Conservation (phyloP, 257 asterid genomes). For the Anisodus tanguticus region DNA sequence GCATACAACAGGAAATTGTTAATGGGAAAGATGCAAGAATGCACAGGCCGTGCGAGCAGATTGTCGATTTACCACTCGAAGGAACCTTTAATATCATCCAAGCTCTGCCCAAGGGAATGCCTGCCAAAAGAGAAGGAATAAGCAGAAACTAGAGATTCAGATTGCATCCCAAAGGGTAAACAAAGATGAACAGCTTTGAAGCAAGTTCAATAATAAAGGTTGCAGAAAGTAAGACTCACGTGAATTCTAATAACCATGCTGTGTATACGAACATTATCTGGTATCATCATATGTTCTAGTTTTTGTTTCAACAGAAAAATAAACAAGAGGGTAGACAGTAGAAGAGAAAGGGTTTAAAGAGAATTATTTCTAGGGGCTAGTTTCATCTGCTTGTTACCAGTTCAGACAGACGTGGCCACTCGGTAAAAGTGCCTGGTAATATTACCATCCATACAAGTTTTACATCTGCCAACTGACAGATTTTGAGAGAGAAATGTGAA, state of each 20-base stretch:
- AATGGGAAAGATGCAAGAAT: neutral
- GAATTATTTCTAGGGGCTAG: neutral
- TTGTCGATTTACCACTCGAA: slow-evolving; percentile 39
- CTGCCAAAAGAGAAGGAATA: slow-evolving; percentile 47
- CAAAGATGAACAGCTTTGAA: neutral
- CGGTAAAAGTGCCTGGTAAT: neutral
- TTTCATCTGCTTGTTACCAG: neutral
- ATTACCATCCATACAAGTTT: neutral
- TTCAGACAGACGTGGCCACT: neutral
- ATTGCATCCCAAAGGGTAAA: slow-evolving; percentile 5
- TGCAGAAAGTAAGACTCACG: neutral
- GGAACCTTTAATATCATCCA: slow-evolving; percentile 77
- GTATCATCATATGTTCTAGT: neutral
- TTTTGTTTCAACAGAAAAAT: neutral
- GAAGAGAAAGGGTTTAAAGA: neutral
- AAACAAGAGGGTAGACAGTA: neutral
- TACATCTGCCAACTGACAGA: neutral
- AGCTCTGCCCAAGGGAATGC: slow-evolving; percentile 86
- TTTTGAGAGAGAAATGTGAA: slow-evolving; percentile 11
- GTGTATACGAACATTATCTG: neutral
- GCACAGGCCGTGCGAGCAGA: neutral
- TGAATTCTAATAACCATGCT: neutral
- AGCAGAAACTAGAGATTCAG: neutral
- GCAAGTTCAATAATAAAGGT: neutral
- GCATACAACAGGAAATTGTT: slow-evolving; percentile 11